Base-by-base conservation (phyloP, 805 yeast species). In the Torulaspora quercuum region DNA sequence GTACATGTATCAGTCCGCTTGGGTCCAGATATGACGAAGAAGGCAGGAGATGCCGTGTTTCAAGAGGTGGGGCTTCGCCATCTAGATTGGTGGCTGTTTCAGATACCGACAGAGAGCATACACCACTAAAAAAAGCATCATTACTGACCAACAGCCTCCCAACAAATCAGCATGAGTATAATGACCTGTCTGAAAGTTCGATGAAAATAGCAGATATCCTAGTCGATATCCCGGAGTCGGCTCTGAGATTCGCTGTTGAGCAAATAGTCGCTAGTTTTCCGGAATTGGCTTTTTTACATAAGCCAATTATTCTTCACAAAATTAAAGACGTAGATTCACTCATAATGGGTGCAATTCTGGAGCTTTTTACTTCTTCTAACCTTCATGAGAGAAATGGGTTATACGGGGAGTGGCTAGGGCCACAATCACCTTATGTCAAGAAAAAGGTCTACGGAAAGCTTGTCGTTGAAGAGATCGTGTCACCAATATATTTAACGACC, bases 251-350 rank as follows among this genome's bases (percentile, higher is more conserved):
- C n/a, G 23, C 37, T 13, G 20, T 36, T 8, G n/a, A 36, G 9
- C 33, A 40, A 11, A 23, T 31, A 6, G 33, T 16, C 15, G 14
- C 27, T n/a, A 12, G 29, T n/a, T 40, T 40, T 19, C n/a, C 44
- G 41, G 44, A 40, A 29, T 29, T 35, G 10, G 21, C 21, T 26
- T 31, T 40, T 16, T 36, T 36, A n/a, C 38, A 40, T 28, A 19
- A 32, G 26, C 38, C 44, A 7, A 32, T 35, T 3, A 27, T 22
- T 12, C 29, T 22, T 15, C 14, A 32, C 8, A 31, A 17, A 13
- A 12, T 28, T 10, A 34, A 36, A n/a, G 31, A 27, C n/a, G 12
- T 40, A 16, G 30, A 40, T 24, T 40, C 40, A 7, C 16, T 40
- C 7, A 30, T 40, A 11, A 27, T 36, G 9, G 41, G 41, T 14